A percentile compares a stretch with the other conserved stretches of the same genome.
These are phyloP conservation scores for Lactarius evosmus DNA, from an alignment of 768 basidiomycete species.

Conservation along the genomic window DNA sequence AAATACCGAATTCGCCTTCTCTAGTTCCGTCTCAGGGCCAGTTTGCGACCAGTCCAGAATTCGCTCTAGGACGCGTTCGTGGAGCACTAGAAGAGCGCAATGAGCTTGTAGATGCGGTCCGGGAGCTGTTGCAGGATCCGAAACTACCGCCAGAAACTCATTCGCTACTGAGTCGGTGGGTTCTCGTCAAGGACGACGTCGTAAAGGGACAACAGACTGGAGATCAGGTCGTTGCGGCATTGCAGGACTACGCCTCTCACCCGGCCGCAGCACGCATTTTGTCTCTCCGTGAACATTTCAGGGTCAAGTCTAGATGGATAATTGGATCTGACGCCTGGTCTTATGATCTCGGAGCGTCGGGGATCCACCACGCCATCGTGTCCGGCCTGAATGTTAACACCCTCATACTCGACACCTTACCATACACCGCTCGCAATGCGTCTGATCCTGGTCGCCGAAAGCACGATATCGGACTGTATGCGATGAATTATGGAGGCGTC, in stretches of 20 bases:
- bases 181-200: conserved; percentile 71
- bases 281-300: conserved; percentile 57
- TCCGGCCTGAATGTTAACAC: conserved; percentile 92
- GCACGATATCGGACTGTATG: conserved; percentile 95
- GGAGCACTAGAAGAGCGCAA: conserved; percentile 73
- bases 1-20: conserved; percentile 81
- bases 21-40: conserved; percentile 66
- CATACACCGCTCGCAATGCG: conserved; percentile 76
- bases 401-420: conserved; percentile 88
- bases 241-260: conserved; percentile 44
- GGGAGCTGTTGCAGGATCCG: conserved; percentile 57
- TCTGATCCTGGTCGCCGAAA: conserved; percentile 76
- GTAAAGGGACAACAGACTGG: conserved; percentile 58
- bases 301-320: conserved; percentile 84
- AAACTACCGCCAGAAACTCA: conserved; percentile 57
- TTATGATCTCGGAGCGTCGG: conserved; percentile 93
- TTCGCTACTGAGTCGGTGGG: conserved; percentile 74
- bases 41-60: conserved; percentile 86
- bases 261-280: conserved; percentile 56
- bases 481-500: conserved; percentile 97
- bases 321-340: conserved; percentile 99
- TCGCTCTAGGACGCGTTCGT: conserved; percentile 87
- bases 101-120: conserved; percentile 60
- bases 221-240: conserved; percentile 49
- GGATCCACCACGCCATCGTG: conserved; percentile 90